A percentile compares a stretch with the other conserved stretches of the same genome.
Conservation (phyloP, 2,329 filamentous ascomycete genomes). For the Aspergillus fischeri region DNA sequence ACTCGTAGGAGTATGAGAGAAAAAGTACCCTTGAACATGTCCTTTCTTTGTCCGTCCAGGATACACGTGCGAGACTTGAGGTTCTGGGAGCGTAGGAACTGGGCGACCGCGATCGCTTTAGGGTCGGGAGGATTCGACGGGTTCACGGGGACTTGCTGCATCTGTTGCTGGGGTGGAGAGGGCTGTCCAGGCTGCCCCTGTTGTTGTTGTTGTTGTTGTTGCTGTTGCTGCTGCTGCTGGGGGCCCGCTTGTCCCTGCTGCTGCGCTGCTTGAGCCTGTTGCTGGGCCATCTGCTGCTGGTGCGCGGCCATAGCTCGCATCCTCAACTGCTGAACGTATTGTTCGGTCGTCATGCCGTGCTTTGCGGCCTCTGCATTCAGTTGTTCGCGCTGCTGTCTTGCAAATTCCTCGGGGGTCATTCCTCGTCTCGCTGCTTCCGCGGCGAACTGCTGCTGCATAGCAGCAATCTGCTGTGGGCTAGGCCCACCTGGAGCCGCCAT, state of each 20-base stretch:
- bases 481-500: constrained; percentile 49
- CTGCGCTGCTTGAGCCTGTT: constrained; percentile 28
- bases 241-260: constrained; percentile 37
- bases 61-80: constrained; percentile 89
- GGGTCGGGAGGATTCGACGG: constrained; percentile 69
- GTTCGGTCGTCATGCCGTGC: constrained; percentile 49
- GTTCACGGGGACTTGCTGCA: constrained; percentile 47
- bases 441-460: constrained; percentile 78
- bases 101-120: constrained; percentile 80
- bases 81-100: constrained; percentile 78
- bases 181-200: constrained; percentile 24
- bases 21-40: constrained; percentile 84
- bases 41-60: constrained; percentile 91
- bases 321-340: constrained; percentile 44
- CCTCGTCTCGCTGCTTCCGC: constrained; percentile 79
- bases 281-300: constrained; percentile 33
- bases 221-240: constrained; percentile 33
- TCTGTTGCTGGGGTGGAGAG: constrained; percentile 18
- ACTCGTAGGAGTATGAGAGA: too few relatives aligned
- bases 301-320: constrained; percentile 46
- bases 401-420: constrained; percentile 79
- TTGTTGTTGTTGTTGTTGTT: constrained; percentile 32
- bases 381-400: constrained; percentile 55
- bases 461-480: constrained; percentile 76
- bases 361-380: constrained; percentile 47